Base-by-base conservation (phyloP, 2,329 filamentous ascomycete genomes). In the Claviceps purpurea region DNA sequence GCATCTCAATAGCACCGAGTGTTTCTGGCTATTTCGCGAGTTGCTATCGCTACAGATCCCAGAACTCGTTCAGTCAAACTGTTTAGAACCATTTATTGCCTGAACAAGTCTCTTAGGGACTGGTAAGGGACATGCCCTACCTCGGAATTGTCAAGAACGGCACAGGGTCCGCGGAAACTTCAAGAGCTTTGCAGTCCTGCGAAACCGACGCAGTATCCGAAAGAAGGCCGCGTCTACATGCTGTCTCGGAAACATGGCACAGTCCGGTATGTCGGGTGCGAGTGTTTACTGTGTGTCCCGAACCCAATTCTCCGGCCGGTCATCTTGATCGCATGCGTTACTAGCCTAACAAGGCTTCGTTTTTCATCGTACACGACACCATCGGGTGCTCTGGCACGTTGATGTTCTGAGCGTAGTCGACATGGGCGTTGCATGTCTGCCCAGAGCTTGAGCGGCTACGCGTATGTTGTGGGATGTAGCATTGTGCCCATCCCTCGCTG, bases 1-100 rank as follows among this genome's bases (percentile, higher is more conserved):
- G 68, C 59, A 59, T 0, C 65, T 71, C 0, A 70, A 76, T 62
- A 74, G 52, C 63, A 74, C 11, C 75, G 74, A 0, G 62, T 60
- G 1, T 71, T 70, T 0, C 57, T 69, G 10, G 59, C 69, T 2
- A 64, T 73, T 14, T 73, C 71, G 0, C 47, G 73, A 1, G 55
- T 73, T 0, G 70, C 65, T 1, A 62, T 65, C 5, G 66, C 67
- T 10, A 61, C 72, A 3, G 69, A 65, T 0, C 69, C 69, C 1
- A 64, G 70, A 65, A 0, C 69, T 69, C 1, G 63, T 71, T 7
- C 26, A 10, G 8, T 8, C 8, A 30, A 30, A 30, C 26, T 30
- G 26, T 30, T 30, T 4, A 11, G 8, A 11, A 10, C 8, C 8
- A 43, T 43, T 43, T 43, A 43, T 20, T 11, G 14, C 41, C 20